Percentiles rank a stretch among this genome's conserved stretches.
phyloP scores from a whole-genome alignment of 441 rosid species.

The Flueggea neowawraea region DNA sequence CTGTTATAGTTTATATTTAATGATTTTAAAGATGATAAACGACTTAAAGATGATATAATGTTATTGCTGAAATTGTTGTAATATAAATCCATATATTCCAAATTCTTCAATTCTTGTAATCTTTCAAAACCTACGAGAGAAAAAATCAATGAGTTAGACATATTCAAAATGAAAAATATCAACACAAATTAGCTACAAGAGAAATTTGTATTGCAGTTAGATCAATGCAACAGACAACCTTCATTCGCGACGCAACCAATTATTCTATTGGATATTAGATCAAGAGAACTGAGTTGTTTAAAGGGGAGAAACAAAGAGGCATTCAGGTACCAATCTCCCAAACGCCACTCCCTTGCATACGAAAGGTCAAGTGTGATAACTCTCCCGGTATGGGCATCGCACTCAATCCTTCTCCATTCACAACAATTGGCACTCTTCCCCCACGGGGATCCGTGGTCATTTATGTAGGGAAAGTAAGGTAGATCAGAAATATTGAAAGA shows the following conservation, averaged over 20 bases:
- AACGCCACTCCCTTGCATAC: too few relatives aligned
- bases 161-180: too few relatives aligned
- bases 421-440: slow-evolving; percentile 12
- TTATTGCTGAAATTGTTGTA: slow-evolving; percentile 3
- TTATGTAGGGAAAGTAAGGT: too few relatives aligned
- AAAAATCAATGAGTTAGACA: not conserved
- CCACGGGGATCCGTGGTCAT: not conserved
- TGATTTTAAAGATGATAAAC: slow-evolving; percentile 15
- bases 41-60: slow-evolving; percentile 14
- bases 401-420: slow-evolving; percentile 9
- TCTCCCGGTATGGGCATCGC: slow-evolving; percentile 1
- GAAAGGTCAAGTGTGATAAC: not conserved
- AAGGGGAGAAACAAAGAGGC: slow-evolving; percentile 19
- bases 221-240: not conserved
- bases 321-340: not conserved
- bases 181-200: not conserved
- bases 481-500: not conserved
- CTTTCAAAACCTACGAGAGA: slow-evolving; percentile 2
- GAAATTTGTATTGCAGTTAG: too few relatives aligned
- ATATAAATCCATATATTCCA: slow-evolving; percentile 3
- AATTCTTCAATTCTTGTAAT: not conserved
- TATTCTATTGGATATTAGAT: accelerated
- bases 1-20: not conserved
- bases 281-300: not conserved
- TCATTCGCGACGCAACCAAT: not conserved